Conservation (phyloP, 495 filamentous ascomycete species). For the Aspergillus affinis region DNA sequence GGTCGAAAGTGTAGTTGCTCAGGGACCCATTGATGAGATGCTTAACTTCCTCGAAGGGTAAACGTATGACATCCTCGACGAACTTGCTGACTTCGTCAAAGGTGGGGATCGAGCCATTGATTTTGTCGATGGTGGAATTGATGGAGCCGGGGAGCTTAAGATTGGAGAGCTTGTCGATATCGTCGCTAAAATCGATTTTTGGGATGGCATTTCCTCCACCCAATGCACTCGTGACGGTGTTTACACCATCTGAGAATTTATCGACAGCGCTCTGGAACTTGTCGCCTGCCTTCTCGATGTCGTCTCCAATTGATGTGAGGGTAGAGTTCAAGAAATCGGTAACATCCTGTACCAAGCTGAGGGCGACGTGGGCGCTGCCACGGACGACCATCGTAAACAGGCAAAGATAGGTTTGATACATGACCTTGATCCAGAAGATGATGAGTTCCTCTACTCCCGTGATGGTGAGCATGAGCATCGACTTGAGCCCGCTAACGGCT, state of each 20-base stretch:
- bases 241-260: constrained; percentile 48
- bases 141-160: constrained; percentile 67
- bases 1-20: constrained; percentile 72
- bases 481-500: constrained; percentile 71
- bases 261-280: constrained; percentile 63
- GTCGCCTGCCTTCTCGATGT: constrained; percentile 54
- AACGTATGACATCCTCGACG: constrained; percentile 64
- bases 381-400: constrained; percentile 77
- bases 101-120: constrained; percentile 76
- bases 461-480: constrained; percentile 72
- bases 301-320: constrained; percentile 62
- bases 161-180: constrained; percentile 63
- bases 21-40: constrained; percentile 65
- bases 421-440: constrained; percentile 84
- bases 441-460: constrained; percentile 85
- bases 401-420: constrained; percentile 85
- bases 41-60: constrained; percentile 78
- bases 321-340: constrained; percentile 71
- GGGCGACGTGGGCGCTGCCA: constrained; percentile 69
- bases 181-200: constrained; percentile 56
- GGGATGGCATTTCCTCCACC: constrained; percentile 39
- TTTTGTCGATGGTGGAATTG: constrained; percentile 58
- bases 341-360: constrained; percentile 68
- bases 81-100: constrained; percentile 81
- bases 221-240: constrained; percentile 32